These are phyloP conservation scores for Thuja plicata DNA, from an alignment of 83 land plant genomes.

Conservation along the genomic window DNA sequence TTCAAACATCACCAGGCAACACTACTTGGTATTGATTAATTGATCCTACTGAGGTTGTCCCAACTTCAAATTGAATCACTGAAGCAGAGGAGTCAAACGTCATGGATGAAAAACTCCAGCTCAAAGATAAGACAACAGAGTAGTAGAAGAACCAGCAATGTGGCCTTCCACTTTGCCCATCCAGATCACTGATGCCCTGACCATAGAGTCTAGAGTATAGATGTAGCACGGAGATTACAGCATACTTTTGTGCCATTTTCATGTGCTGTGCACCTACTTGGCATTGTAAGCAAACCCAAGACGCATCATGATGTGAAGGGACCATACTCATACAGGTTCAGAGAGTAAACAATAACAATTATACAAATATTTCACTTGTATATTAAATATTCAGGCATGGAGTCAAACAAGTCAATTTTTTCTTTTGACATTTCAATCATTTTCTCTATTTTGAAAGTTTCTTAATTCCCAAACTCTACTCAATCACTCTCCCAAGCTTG, in stretches of 20 bases:
- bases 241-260: no score
- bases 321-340: background rate
- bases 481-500: background rate
- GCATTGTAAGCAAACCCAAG: background rate
- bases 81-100: no score
- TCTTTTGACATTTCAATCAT: background rate
- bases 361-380: background rate
- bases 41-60: no score
- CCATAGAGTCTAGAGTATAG: background rate
- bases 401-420: background rate
- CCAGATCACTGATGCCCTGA: background rate
- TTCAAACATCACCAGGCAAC: no score
- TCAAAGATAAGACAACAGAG: no score
- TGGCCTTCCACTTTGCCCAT: background rate
- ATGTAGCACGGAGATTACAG: background rate
- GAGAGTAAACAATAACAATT: background rate
- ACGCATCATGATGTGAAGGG: background rate
- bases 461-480: background rate
- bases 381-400: background rate
- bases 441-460: background rate
- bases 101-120: no score
- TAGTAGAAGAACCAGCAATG: background rate
- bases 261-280: background rate
- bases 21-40: no score
- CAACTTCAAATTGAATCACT: no score